Conservation (phyloP, 768 basidiomycete genomes). For the Tylopilus cervinicoccineus region DNA sequence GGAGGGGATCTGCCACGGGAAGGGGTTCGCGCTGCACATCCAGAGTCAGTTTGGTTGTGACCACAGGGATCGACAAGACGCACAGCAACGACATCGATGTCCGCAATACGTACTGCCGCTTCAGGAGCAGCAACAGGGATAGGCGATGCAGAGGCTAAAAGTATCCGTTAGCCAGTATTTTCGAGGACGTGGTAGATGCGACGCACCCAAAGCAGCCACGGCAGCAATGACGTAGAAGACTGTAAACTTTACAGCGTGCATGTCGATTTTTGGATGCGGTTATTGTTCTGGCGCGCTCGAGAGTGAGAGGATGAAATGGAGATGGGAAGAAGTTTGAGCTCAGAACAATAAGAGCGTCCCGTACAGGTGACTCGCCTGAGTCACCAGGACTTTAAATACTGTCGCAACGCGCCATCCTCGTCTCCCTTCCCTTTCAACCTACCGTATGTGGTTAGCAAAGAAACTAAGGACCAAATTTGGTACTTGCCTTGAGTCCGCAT, state of each 20-base stretch:
- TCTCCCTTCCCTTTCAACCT: conserved; percentile 25
- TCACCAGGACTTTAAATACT: conserved; percentile 26
- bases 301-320: background rate
- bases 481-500: conserved; percentile 24
- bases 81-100: conserved; percentile 16
- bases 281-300: conserved; percentile 25
- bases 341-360: conserved; percentile 32
- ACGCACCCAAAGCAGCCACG: conserved; percentile 26
- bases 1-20: conserved; percentile 5
- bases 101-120: background rate
- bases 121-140: conserved; percentile 17
- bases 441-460: conserved; percentile 20
- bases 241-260: conserved; percentile 25
- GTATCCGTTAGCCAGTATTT: background rate
- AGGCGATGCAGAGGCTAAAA: conserved; percentile 27
- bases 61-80: background rate
- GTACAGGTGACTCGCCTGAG: conserved; percentile 17
- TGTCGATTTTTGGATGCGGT: conserved; percentile 21
- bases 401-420: background rate
- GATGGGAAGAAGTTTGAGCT: background rate
- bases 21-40: conserved; percentile 11
- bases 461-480: conserved; percentile 21
- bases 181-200: background rate
- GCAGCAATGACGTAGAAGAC: conserved; percentile 29
- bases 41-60: background rate